Evolutionary conservation across 495 filamentous ascomycete genomes (phyloP).

Genomic region (Zalerion maritima): DNA sequence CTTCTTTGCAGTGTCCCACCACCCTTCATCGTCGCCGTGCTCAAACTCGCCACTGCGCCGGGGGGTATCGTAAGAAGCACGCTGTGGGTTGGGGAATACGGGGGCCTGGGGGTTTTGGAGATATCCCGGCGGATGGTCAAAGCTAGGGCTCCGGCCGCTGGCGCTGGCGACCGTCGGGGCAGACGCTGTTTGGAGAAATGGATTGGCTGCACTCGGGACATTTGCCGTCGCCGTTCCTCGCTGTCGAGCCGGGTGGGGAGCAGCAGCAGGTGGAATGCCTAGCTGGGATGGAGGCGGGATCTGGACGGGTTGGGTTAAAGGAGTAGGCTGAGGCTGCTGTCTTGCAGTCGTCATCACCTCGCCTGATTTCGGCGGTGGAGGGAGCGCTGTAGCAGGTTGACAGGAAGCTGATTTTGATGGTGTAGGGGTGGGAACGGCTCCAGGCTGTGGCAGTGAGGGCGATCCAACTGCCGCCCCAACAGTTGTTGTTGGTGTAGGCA

Average conservation of each 20-base stretch:
- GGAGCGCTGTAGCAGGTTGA: constrained; percentile 14
- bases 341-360: constrained; percentile 18
- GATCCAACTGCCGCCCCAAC: constrained; percentile 11
- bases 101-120: constrained; percentile 41
- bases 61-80: constrained; percentile 7
- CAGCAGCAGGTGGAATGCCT: constrained; percentile 20
- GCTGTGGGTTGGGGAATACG: constrained; percentile 22
- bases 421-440: constrained; percentile 28
- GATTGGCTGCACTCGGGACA: constrained; percentile 8
- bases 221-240: constrained; percentile 20
- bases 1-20: constrained; percentile 42
- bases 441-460: constrained; percentile 49
- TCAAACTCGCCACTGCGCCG: constrained; percentile 9
- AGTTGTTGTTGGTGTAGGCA: constrained; percentile 17
- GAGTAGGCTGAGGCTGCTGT: constrained; percentile 17
- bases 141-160: constrained; percentile 13
- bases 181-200: constrained; percentile 4
- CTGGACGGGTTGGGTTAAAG: constrained; percentile 11
- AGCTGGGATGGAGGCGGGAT: constrained; percentile 28
- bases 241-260: constrained; percentile 17
- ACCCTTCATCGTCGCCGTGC: constrained; percentile 27
- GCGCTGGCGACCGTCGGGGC: constrained; percentile 5
- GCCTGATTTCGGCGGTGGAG: constrained; percentile 42
- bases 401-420: constrained; percentile 10
- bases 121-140: constrained; percentile 35